A percentile compares a stretch with the other conserved stretches of the same genome.
Evolutionary conservation across 306 rosid genomes (phyloP).

Genomic region (Malus orientalis): DNA sequence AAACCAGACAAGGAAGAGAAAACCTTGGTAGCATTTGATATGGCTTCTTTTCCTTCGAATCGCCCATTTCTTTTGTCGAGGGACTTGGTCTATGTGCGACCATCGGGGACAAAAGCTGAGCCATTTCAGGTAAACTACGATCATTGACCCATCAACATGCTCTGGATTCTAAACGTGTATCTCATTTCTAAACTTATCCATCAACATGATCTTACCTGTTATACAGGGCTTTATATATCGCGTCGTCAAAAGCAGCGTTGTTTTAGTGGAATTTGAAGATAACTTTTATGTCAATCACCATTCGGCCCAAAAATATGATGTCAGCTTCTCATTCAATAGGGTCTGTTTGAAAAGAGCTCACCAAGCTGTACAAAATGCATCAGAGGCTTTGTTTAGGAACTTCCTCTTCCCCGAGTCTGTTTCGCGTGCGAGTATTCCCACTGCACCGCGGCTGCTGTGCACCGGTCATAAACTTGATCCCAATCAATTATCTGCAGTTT

Average conservation of each 20-base stretch:
- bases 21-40: constrained; percentile 13
- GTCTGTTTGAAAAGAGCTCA: constrained; percentile 29
- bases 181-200: neutral
- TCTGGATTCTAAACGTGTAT: neutral
- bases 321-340: constrained; percentile 37
- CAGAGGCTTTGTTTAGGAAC: constrained; percentile 10
- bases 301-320: constrained; percentile 10
- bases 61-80: constrained; percentile 27
- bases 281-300: constrained; percentile 5
- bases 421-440: neutral
- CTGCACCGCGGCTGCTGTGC: neutral
- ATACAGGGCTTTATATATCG: constrained; percentile 14
- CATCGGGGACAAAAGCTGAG: neutral
- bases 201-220: neutral
- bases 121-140: constrained; percentile 7
- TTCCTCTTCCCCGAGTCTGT: constrained; percentile 17
- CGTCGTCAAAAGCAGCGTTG: neutral
- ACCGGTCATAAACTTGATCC: neutral
- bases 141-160: neutral
- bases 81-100: constrained; percentile 17
- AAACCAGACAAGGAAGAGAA: neutral
- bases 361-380: constrained; percentile 16
- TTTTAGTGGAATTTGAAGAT: constrained; percentile 19
- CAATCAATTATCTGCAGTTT: constrained; percentile 1
- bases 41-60: constrained; percentile 3